Base-by-base conservation (phyloP, 192 early-diverging fungal genomes). In the Pilobolus umbonatus region DNA sequence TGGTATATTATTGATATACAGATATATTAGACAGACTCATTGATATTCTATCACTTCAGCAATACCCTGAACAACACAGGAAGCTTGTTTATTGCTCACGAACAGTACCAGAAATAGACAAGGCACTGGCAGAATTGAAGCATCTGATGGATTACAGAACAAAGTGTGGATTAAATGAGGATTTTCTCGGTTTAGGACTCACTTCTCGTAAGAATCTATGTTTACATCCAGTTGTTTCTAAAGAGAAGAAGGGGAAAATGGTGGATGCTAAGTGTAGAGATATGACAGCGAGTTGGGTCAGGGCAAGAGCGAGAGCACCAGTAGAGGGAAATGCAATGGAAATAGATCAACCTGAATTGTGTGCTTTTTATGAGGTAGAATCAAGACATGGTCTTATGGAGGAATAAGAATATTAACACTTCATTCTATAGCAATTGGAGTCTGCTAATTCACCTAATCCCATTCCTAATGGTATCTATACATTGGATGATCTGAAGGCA, bases 1-100 rank as follows among this genome's bases (percentile, higher is more conserved):
- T 84, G 80, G 90, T 92, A 65, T 43, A 15, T 11, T 2, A 9
- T 52, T n/a, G 11, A n/a, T 39, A 57, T 39, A 22, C 5, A 17
- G 9, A 3, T 49, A 12, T 5, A 8, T 34, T 35, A 30, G 10
- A 7, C 31, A 1, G 29, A 17, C 25, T 52, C 50, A 6, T 30
- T 30, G 4, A 19, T 21, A 8, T 10, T 48, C 4, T 49, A 28
- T 52, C 4, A 29, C 26, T 4, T n/a, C 43, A 69, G 67, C 82
- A 90, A 85, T 82, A 81, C 62, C 91, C 95, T 59, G 87, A 90
- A 6, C 90, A 95, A 61, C 86, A 94, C 64, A 75, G 96, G 30
- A 99, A 99, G 72, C 77, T 99, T 11, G 88, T 99, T n/a, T 99
- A 99, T 78, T 99, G 98, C 67, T 99, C 98, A 32, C 93, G 98